Percentiles rank a stretch among this genome's conserved stretches.
Conservation (phyloP, 148 eudicot species). For the Diospyros lotus region DNA sequence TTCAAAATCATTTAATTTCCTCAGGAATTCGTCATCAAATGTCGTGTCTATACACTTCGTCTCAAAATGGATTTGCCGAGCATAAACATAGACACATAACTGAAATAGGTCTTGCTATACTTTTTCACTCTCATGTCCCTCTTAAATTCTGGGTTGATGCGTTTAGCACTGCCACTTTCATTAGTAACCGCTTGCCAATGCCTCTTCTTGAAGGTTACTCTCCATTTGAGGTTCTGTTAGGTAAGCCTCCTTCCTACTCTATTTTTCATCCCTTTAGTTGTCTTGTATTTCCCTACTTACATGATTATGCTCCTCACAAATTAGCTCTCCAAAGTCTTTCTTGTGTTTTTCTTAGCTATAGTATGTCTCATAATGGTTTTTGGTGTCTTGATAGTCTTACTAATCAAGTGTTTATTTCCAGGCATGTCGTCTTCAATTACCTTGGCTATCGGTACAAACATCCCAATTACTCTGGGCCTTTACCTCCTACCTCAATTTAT, state of each 20-base stretch:
- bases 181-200: background rate
- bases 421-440: background rate
- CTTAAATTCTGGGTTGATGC: background rate
- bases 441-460: background rate
- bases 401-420: background rate
- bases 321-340: too few relatives aligned
- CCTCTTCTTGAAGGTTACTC: background rate
- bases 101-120: too few relatives aligned
- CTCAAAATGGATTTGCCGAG: too few relatives aligned
- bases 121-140: too few relatives aligned
- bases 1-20: background rate
- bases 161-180: background rate
- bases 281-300: too few relatives aligned
- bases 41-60: background rate
- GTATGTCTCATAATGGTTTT: too few relatives aligned
- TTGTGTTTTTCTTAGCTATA: too few relatives aligned
- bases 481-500: background rate
- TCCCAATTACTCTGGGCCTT: too few relatives aligned
- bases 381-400: background rate
- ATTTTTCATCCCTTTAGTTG: too few relatives aligned
- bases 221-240: background rate
- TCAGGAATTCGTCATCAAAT: conserved; percentile 9
- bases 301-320: too few relatives aligned
- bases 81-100: too few relatives aligned
- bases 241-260: too few relatives aligned